Evolutionary conservation across 176 grass and related monocot species (phyloP).

Genomic region (Oryza australiensis): DNA sequence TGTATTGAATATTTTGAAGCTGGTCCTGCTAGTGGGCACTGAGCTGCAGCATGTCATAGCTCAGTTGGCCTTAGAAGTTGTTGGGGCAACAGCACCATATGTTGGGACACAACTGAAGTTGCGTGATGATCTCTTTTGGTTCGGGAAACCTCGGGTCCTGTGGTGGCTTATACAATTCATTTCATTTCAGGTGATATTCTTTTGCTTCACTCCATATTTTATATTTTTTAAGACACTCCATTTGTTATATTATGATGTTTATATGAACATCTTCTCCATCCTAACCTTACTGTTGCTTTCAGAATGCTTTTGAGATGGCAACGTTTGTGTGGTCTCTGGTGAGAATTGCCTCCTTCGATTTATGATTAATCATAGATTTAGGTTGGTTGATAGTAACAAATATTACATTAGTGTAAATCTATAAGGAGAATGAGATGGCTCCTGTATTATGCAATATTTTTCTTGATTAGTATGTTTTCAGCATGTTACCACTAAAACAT

Average conservation of each 20-base stretch:
- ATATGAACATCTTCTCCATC: not conserved
- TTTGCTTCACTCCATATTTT: constrained; percentile 15
- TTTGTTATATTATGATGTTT: constrained; percentile 28
- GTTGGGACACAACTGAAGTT: constrained; percentile 85
- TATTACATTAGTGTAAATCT: constrained; percentile 14
- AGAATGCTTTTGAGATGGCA: constrained; percentile 99
- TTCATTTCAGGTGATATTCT: constrained; percentile 81
- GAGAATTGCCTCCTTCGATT: constrained; percentile 35
- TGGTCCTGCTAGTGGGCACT: constrained; percentile 84
- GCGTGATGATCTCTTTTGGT: constrained; percentile 95
- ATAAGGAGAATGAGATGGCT: not conserved
- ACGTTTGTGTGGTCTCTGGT: constrained; percentile 97
- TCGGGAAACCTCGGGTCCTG: constrained; percentile 84
- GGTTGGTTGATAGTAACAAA: constrained; percentile 1
- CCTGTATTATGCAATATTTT: not conserved
- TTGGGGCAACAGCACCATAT: constrained; percentile 65
- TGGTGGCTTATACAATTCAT: constrained; percentile 99
- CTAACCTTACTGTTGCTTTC: constrained; percentile 43
- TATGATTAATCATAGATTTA: not conserved
- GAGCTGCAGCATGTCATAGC: constrained; percentile 85
- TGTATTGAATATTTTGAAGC: constrained; percentile 32
- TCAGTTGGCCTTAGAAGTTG: constrained; percentile 80
- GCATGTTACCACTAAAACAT: constrained; percentile 21
- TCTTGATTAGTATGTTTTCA: constrained; percentile 21
- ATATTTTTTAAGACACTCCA: not conserved